phyloP scores from a whole-genome alignment of 2,329 filamentous ascomycete genomes.

The Cyclaneusma minus region DNA sequence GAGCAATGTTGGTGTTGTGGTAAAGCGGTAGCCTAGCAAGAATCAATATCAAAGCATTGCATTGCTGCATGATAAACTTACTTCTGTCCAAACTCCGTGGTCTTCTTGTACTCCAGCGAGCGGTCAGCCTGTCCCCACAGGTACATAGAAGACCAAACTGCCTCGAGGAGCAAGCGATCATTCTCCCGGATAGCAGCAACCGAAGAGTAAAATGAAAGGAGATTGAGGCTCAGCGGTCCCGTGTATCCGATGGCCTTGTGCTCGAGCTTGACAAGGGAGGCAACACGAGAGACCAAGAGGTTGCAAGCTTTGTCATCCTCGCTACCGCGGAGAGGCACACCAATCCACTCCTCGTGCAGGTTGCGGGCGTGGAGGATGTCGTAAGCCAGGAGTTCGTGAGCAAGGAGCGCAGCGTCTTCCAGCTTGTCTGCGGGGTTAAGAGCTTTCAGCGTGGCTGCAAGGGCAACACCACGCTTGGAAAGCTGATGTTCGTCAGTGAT shows the following conservation, averaged over 20 bases:
- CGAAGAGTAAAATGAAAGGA: slow-evolving; percentile 75
- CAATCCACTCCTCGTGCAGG: slow-evolving; percentile 35
- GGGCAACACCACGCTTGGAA: slow-evolving; percentile 69
- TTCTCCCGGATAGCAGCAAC: slow-evolving; percentile 64
- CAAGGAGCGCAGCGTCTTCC: slow-evolving; percentile 67
- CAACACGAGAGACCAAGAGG: slow-evolving; percentile 72
- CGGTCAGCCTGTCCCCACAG: slow-evolving; percentile 66
- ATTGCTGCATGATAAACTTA: slow-evolving; percentile 25
- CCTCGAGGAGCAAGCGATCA: slow-evolving; percentile 72
- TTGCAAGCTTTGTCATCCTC: slow-evolving; percentile 66
- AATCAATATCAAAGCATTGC: slow-evolving; percentile 4
- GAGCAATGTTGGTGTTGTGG: slow-evolving; percentile 54
- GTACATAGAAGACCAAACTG: slow-evolving; percentile 65
- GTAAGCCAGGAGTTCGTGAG: slow-evolving; percentile 70
- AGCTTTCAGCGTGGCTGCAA: slow-evolving; percentile 52
- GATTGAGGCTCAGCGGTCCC: slow-evolving; percentile 78
- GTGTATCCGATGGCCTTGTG: slow-evolving; percentile 86
- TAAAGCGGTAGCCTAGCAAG: slow-evolving; percentile 45
- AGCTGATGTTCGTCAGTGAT: slow-evolving; percentile 64
- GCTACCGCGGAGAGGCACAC: slow-evolving; percentile 36
- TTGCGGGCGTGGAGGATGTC: slow-evolving; percentile 61
- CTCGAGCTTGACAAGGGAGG: slow-evolving; percentile 65
- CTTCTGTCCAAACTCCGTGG: slow-evolving; percentile 55
- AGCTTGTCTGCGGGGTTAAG: slow-evolving; percentile 42
- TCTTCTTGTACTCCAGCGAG: slow-evolving; percentile 42